Base-by-base conservation (phyloP, 2,329 filamentous ascomycete species). In the Aureobasidium mangrovei region DNA sequence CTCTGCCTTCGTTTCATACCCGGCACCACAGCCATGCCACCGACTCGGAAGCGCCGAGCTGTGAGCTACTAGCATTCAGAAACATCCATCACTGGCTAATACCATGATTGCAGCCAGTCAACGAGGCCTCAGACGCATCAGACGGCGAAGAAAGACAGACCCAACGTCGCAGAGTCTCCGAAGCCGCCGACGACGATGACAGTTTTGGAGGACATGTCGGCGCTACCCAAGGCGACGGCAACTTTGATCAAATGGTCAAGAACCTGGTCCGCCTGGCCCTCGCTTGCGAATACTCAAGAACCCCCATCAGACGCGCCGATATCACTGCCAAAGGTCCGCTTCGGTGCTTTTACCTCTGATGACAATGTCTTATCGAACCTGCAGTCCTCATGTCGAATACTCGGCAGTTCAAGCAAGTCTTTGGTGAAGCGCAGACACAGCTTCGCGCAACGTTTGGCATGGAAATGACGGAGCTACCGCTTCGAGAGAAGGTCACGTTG, bases 381-480 rank as follows among this genome's bases (percentile, higher is more conserved):
- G 27, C 33, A 49, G 88, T 95, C 0, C 80, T 95, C 7, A 87
- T 86, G 0, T 73, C 78, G 18, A 77, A 83, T 43, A 73, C 81
- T 5, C 77, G 85, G 32, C 74, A 82, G 35, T 97, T 96, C 68
- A 90, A 83, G 65, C 68, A 72, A 9, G 82, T 96, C 3, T 96
- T 95, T 64, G 79, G 80, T 0, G 74, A 79, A 39, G 88, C 91
- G 40, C 91, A 98, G 67, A 70, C 74, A 33, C 80, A 86, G 60
- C 73, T 98, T 36, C 75, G 77, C 45, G 72, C 73, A 2, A 78
- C 84, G 1, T 97, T 95, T 70, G 93, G 93, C n/a, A 95, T 97
- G 90, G 80, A 91, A 67, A 80, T 98, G 77, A 77, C 82, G 3
- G 91, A 96, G 70, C 75, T 97, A 47, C 90, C 93, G 0, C 75